Percentiles rank a stretch among this genome's conserved stretches.
phyloP scores from a whole-genome alignment of 257 asterid genomes.

The Ballota nigra region DNA sequence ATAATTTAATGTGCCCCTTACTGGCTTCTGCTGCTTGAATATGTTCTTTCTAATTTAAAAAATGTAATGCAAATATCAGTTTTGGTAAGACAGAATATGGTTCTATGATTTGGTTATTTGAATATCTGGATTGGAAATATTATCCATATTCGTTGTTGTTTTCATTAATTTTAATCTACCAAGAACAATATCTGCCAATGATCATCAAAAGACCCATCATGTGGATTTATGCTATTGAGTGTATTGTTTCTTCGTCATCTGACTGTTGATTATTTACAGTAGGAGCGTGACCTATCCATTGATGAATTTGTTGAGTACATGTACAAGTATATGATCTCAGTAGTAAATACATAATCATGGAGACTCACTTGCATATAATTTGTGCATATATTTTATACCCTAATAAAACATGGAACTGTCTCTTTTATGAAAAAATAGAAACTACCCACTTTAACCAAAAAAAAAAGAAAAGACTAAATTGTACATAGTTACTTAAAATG shows the following conservation, averaged over 20 bases:
- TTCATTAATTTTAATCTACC: neutral
- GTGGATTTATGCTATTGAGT: neutral
- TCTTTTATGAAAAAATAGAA: neutral
- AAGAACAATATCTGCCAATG: neutral
- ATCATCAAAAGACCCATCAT: neutral
- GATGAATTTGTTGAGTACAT: slow-evolving; percentile 94
- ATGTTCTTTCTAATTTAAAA: neutral
- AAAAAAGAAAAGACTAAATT: neutral
- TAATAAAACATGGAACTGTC: too few species aligned
- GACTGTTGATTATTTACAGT: slow-evolving; percentile 26
- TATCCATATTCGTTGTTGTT: neutral
- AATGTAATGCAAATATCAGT: neutral
- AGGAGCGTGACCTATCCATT: slow-evolving; percentile 99
- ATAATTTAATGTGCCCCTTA: neutral
- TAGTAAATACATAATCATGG: neutral
- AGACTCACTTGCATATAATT: neutral
- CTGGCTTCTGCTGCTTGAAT: neutral
- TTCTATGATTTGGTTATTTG: neutral
- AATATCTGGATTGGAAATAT: neutral
- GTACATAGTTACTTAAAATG: neutral
- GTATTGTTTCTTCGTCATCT: slow-evolving; percentile 10
- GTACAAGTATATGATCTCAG: slow-evolving; percentile 65
- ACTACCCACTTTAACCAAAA: neutral
- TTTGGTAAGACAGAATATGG: neutral
- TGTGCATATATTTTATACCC: neutral